A percentile compares a stretch with the other conserved stretches of the same genome.
These are phyloP conservation scores for Intubia oerlemansii DNA, from an alignment of 2,329 filamentous ascomycete genomes.

Conservation along the genomic window DNA sequence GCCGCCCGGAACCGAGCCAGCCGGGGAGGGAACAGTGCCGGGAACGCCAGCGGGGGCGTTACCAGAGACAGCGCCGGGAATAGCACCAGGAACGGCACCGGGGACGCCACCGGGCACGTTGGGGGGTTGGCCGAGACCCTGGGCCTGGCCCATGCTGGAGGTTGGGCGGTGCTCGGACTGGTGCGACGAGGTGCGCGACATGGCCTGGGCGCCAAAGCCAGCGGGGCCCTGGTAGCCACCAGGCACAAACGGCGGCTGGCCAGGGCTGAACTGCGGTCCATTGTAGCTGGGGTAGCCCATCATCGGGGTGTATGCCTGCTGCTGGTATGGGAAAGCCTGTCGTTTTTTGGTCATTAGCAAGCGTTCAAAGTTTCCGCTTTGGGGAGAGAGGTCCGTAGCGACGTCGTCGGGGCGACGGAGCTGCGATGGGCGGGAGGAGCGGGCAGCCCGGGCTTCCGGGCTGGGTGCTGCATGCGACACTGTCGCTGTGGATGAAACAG, in stretches of 20 bases:
- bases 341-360: slow-evolving; percentile 52
- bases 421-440: too few relatives aligned
- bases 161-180: slow-evolving; percentile 41
- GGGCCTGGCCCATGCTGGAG: slow-evolving; percentile 42
- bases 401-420: too few relatives aligned
- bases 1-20: slow-evolving; percentile 16
- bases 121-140: slow-evolving; percentile 36
- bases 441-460: too few relatives aligned
- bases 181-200: slow-evolving; percentile 73
- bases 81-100: slow-evolving; percentile 20
- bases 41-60: too few relatives aligned
- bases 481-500: too few relatives aligned
- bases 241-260: too few relatives aligned
- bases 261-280: too few relatives aligned
- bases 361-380: slow-evolving; percentile 48
- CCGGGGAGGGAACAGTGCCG: too few relatives aligned
- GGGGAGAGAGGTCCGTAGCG: slow-evolving; percentile 51
- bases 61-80: too few relatives aligned
- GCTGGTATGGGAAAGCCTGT: slow-evolving; percentile 32
- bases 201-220: slow-evolving; percentile 35
- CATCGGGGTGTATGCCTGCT: slow-evolving; percentile 9
- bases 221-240: slow-evolving; percentile 21
- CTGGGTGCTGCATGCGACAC: too few relatives aligned
- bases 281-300: slow-evolving; percentile 16
- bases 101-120: slow-evolving; percentile 33